Base-by-base conservation (phyloP, 345 rosid genomes). In the Salix viminalis region DNA sequence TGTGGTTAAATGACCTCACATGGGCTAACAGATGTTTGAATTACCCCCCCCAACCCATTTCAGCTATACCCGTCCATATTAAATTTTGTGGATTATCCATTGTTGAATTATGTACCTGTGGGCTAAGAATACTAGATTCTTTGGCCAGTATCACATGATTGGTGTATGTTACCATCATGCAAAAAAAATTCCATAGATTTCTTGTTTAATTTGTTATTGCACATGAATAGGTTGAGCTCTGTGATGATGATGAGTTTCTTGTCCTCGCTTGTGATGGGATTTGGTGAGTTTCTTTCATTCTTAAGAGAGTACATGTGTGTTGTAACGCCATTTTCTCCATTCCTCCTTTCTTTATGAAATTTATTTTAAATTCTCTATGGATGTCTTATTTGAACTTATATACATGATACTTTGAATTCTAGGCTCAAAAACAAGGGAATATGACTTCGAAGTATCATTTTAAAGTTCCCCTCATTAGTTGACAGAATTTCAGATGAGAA, bases 191-290 rank as follows among this genome's bases (percentile, higher is more conserved):
- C 32, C 14, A 12, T 73, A 2, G 11, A 23, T 16, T 48, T 32
- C 37, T 58, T 23, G 26, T 72, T 18, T 42, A 5, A 16, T 14
- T 37, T 44, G 30, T 42, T 23, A 62, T 70, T 48, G 61, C 15
- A 13, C 54, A 56, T 48, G 75, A n/a, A 70, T 77, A 93, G 99
- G 93, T 93, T 80, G 97, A 93, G 82, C 97, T 96, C 69, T 93
- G 98, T 54, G 94, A 91, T 54, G 97, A 96, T 76, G 99, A 96
- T 72, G 99, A 96, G 58, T 92, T 96, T 75, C 68, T 93, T 74
- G 91, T 96, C 71, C 89, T 96, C 70, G 99, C 99, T 15, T 93
- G 99, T 76, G 99, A 96, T 79, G 99, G 99, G 78, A 87, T 96
- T 79, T 96, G 98, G 99, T 96, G 86, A 79, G 82, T 58, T 23